phyloP scores from a whole-genome alignment of 2,329 filamentous ascomycete genomes.

The Metarhizium guizhouense region DNA sequence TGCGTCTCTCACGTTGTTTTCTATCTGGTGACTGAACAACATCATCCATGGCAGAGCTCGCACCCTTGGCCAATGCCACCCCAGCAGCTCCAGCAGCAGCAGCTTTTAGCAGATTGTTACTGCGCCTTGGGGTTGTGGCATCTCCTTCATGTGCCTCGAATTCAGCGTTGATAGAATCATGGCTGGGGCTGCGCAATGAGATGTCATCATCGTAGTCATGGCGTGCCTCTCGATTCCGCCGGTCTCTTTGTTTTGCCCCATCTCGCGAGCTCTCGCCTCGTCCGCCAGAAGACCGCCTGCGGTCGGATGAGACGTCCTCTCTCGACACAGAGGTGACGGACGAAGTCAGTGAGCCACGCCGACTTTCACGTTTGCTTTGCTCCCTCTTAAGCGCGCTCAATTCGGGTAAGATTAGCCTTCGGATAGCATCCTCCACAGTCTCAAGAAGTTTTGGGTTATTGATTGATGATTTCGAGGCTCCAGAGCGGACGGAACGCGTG shows the following conservation, averaged over 20 bases:
- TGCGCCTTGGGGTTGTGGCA: constrained; percentile 35
- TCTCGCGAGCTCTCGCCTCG: constrained; percentile 43
- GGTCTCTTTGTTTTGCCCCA: constrained; percentile 33
- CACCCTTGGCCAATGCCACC: constrained; percentile 24
- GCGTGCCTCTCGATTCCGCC: constrained; percentile 43
- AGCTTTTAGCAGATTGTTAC: constrained; percentile 33
- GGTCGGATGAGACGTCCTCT: constrained; percentile 49
- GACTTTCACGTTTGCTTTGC: constrained; percentile 67
- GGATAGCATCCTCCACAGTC: constrained; percentile 88
- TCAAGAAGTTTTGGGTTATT: constrained; percentile 88
- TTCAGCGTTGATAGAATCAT: constrained; percentile 34
- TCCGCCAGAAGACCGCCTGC: constrained; percentile 53
- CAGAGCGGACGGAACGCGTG: constrained; percentile 42
- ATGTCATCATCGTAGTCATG: constrained; percentile 44
- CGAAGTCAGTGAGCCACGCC: constrained; percentile 54
- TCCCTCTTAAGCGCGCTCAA: constrained; percentile 86
- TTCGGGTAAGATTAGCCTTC: constrained; percentile 82
- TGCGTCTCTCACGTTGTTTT: constrained; percentile 40
- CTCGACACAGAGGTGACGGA: constrained; percentile 45
- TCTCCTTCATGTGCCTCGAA: constrained; percentile 26
- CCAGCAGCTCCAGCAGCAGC: constrained; percentile 36
- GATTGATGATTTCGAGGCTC: constrained; percentile 60
- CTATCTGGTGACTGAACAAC: constrained; percentile 39
- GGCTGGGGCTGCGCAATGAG: constrained; percentile 38
- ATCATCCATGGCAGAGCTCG: constrained; percentile 25